Conservation (phyloP, 257 asterid species). For the Dorcoceras hygrometricum region DNA sequence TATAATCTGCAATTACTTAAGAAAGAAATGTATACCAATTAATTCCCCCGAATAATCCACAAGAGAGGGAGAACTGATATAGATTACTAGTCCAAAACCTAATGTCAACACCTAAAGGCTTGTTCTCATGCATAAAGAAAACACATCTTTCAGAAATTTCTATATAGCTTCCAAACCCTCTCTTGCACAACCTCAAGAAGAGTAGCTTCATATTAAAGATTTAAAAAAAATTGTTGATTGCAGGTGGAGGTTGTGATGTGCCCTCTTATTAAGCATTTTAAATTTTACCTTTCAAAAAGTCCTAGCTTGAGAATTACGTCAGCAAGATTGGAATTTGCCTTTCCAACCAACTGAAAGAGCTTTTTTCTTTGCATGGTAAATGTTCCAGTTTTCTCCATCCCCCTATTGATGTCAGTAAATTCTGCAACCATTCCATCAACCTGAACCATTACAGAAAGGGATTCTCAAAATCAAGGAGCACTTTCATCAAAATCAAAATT, state of each 20-base stretch:
- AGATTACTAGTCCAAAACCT: background rate
- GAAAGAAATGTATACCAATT: background rate
- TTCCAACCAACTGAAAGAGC: slow-evolving; percentile 94
- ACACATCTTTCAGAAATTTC: background rate
- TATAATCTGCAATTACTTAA: background rate
- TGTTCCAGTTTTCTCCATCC: slow-evolving; percentile 95
- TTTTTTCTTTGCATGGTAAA: slow-evolving; percentile 90
- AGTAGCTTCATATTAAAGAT: background rate
- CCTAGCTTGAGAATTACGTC: slow-evolving; percentile 97
- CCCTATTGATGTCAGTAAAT: slow-evolving; percentile 90
- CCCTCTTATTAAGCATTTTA: background rate
- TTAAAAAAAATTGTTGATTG: background rate
- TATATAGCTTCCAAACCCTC: background rate
- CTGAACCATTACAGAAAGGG: slow-evolving; percentile 35
- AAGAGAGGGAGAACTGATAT: background rate
- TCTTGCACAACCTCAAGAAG: background rate
- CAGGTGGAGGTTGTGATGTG: background rate
- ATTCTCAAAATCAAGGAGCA: slow-evolving; percentile 13
- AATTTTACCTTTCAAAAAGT: slow-evolving; percentile 81
- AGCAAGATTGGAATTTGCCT: slow-evolving; percentile 96
- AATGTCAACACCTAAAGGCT: background rate
- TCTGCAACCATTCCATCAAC: slow-evolving; percentile 97
- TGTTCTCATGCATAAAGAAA: background rate
- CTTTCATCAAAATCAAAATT: slow-evolving; percentile 2
- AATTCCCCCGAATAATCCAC: background rate